These are phyloP conservation scores for Aspergillus sclerotiicarbonarius DNA, from an alignment of 495 filamentous ascomycete genomes.

Conservation along the genomic window DNA sequence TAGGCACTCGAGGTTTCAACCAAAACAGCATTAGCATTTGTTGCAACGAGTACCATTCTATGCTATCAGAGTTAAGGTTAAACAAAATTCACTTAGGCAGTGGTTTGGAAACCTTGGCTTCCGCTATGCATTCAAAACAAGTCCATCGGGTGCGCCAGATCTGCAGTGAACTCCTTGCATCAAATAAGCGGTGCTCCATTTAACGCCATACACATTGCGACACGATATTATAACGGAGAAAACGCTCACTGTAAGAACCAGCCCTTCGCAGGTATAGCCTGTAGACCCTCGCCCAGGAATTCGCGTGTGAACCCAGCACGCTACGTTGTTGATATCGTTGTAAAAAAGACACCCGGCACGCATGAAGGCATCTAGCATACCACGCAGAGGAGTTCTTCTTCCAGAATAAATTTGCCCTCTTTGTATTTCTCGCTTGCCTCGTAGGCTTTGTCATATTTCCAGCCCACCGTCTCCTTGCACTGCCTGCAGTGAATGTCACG, in stretches of 20 bases:
- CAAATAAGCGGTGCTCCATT: slow-evolving; percentile 32
- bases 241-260: slow-evolving; percentile 21
- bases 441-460: slow-evolving; percentile 98
- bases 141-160: slow-evolving; percentile 3
- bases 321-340: slow-evolving; percentile 5
- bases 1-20: too few relatives aligned
- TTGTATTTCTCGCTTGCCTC: slow-evolving; percentile 95
- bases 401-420: slow-evolving; percentile 96
- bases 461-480: slow-evolving; percentile 89
- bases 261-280: slow-evolving; percentile 11
- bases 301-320: slow-evolving; percentile 6
- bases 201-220: slow-evolving; percentile 27
- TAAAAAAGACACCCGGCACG: background rate
- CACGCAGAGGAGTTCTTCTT: slow-evolving; percentile 83
- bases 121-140: slow-evolving; percentile 2
- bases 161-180: background rate
- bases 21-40: background rate
- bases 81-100: slow-evolving; percentile 4
- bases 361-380: slow-evolving; percentile 50
- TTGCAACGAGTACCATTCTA: slow-evolving; percentile 2
- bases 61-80: slow-evolving; percentile 2
- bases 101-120: background rate
- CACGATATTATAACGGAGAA: slow-evolving; percentile 12
- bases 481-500: slow-evolving; percentile 86
- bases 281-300: slow-evolving; percentile 6